phyloP scores from a whole-genome alignment of 2,329 filamentous ascomycete genomes.

The Thielaviopsis ethacetica region DNA sequence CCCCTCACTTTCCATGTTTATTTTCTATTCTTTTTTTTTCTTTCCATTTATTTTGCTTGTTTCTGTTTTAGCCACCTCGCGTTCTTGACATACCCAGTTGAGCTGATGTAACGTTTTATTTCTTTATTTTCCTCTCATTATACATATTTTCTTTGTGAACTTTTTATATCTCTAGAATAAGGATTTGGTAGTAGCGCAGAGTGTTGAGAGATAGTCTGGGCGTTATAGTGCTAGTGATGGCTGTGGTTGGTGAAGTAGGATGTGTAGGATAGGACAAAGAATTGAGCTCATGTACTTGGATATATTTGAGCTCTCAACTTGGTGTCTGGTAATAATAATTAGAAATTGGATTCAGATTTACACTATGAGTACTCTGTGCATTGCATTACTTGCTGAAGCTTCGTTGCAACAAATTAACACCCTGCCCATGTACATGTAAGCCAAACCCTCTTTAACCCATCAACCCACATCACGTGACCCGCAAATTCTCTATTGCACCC shows the following conservation, averaged over 20 bases:
- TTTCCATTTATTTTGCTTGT: background rate
- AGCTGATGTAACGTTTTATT: background rate
- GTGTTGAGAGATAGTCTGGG: too few species aligned
- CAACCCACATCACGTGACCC: constrained; percentile 8
- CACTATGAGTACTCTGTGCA: too few species aligned
- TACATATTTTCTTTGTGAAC: background rate
- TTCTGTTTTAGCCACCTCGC: background rate
- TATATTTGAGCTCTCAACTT: background rate
- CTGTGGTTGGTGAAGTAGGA: background rate
- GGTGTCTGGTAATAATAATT: too few species aligned
- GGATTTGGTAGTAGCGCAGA: background rate
- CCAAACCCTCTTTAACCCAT: background rate
- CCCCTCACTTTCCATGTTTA: background rate
- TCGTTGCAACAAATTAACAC: background rate
- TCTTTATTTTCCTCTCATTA: background rate
- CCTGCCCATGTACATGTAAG: background rate
- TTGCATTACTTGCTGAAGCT: background rate
- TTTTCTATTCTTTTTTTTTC: background rate
- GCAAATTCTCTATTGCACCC: constrained; percentile 7
- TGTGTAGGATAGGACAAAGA: background rate
- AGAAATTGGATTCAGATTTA: background rate
- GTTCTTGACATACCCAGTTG: background rate
- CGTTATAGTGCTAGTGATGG: background rate
- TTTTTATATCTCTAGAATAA: background rate
- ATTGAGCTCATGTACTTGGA: background rate